Evolutionary conservation across 805 yeast species (phyloP), one percentile per base, ranked within the genome.

Genomic region (Kluyveromyces nonfermentans): DNA sequence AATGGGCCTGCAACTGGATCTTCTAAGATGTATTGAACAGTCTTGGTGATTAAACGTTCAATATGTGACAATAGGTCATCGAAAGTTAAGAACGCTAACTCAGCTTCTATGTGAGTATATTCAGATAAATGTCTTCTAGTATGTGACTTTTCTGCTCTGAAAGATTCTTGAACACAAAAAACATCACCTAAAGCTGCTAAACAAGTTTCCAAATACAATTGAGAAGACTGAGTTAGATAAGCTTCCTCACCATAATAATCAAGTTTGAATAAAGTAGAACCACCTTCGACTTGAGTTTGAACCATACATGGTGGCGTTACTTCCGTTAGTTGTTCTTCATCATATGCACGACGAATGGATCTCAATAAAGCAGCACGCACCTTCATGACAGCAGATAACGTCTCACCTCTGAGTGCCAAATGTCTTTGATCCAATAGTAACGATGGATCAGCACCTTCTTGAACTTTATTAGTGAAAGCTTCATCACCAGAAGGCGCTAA

Each of bases 261-360:
- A 71, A 93, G 72, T 59, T 82, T 80, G 74, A 93, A 93, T 61
- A 93, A 73, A 15, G 98, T 93, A 33, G 97, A 85, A 43, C 99
- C 99, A 64, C 99, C 98, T 71, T 93, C 99, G 47, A 93, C 99
- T 73, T 93, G 97, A 33, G 96, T 89, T 71, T 93, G 98, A 45
- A 93, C 99, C 97, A 93, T 93, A 70, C 97, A 89, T 60, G 99
- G 99, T 37, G 98, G 97, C 33, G 97, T 93, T 47, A 94, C 96
- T 73, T 93, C 99, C 28, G 78, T 69, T 42, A 89, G 60, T 30
- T 77, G 75, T 69, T 82, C 86, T 59, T 86, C 93, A 19, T 63
- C 71, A 62, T 75, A 90, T 46, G 83, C 83, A 53, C 78, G 74
- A 70, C 99, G 80, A 54, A 93, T 67, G 33, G 93, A 68, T 42